These are phyloP conservation scores for Daldinia grandis DNA, from an alignment of 495 filamentous ascomycete species.

Conservation along the genomic window DNA sequence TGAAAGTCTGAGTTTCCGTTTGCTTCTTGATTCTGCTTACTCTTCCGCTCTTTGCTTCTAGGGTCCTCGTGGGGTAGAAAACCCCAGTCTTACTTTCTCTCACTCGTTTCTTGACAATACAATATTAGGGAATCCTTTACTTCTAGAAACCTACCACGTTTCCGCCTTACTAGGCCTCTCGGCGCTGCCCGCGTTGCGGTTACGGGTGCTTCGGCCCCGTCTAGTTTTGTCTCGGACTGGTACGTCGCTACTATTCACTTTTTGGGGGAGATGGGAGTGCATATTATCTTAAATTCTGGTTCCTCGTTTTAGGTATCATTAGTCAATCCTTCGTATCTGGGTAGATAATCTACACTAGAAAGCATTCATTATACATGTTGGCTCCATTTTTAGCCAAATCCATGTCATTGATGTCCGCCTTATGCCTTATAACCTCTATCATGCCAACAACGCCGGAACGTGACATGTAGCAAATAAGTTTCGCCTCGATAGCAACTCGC, in stretches of 20 bases:
- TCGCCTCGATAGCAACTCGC: not conserved
- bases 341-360: constrained; percentile 34
- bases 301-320: constrained; percentile 38
- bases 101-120: constrained; percentile 23
- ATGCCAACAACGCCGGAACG: constrained; percentile 29
- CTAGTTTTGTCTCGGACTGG: constrained; percentile 13
- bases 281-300: constrained; percentile 14
- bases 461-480: constrained; percentile 5
- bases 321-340: constrained; percentile 38
- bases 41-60: constrained; percentile 20
- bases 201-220: constrained; percentile 11
- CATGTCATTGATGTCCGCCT: constrained; percentile 16
- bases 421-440: constrained; percentile 18
- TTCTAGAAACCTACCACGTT: not conserved
- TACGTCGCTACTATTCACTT: constrained; percentile 19
- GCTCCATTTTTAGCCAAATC: constrained; percentile 15
- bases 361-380: constrained; percentile 36
- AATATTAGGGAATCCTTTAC: constrained; percentile 4
- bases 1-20: constrained; percentile 9
- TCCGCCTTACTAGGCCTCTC: not conserved
- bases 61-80: constrained; percentile 21
- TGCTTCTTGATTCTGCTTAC: constrained; percentile 27
- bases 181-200: constrained; percentile 15
- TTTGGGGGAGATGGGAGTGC: not conserved
- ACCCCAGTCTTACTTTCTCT: constrained; percentile 32